These are phyloP conservation scores for Rhododendron henanense DNA, from an alignment of 148 eudicot genomes.

Conservation along the genomic window DNA sequence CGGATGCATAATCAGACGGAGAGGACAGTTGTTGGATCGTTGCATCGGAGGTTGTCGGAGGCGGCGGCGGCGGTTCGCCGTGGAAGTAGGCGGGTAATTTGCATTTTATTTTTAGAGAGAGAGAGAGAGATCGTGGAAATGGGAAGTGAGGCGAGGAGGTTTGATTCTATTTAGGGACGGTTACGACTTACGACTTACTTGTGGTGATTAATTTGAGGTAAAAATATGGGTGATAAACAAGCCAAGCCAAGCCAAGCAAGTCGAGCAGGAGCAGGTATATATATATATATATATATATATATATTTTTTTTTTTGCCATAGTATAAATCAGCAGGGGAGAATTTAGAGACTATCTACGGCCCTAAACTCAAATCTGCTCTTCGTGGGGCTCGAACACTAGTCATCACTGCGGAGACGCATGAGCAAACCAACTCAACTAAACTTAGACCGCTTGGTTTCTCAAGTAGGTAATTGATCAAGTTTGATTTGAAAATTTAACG, in stretches of 20 bases:
- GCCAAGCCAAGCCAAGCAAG: too few relatives aligned
- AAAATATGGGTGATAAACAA: too few relatives aligned
- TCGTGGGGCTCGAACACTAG: accelerated
- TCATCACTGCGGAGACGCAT: accelerated
- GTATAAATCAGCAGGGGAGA: too few relatives aligned
- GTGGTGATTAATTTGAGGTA: not conserved
- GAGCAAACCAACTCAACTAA: too few relatives aligned
- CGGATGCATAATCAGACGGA: constrained; percentile 43
- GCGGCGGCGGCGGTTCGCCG: constrained; percentile 13
- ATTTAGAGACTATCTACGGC: too few relatives aligned
- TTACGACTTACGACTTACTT: not conserved
- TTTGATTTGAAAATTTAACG: too few relatives aligned
- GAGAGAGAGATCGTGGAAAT: not conserved
- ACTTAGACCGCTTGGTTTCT: too few relatives aligned
- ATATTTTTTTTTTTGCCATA: too few relatives aligned
- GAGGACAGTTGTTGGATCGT: not conserved
- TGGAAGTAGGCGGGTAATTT: not conserved
- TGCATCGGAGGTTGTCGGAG: not conserved
- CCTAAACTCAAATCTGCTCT: too few relatives aligned
- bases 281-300: too few relatives aligned
- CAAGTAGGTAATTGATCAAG: too few relatives aligned
- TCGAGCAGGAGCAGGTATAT: too few relatives aligned
- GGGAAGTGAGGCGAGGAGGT: not conserved
- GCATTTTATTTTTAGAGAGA: not conserved
- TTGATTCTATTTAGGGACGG: not conserved